phyloP scores from a whole-genome alignment of 2,329 filamentous ascomycete species.

The Epichloe elymi region DNA sequence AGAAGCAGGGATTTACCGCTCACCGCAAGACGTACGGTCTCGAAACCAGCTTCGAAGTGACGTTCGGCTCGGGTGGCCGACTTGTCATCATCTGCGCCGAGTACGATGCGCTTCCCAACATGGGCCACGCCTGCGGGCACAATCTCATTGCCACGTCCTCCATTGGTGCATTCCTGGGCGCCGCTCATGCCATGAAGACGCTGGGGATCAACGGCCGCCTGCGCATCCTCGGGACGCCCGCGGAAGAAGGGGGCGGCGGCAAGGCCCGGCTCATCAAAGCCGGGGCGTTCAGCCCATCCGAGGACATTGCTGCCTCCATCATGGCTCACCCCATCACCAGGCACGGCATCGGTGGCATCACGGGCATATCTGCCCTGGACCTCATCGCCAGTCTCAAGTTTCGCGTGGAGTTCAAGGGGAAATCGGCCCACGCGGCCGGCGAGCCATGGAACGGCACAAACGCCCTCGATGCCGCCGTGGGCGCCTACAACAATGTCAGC shows the following conservation, averaged over 20 bases:
- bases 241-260: slow-evolving; percentile 29
- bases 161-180: slow-evolving; percentile 25
- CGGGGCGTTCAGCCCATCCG: slow-evolving; percentile 11
- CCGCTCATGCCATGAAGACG: slow-evolving; percentile 18
- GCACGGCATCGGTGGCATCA: neutral
- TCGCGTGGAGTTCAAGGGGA: slow-evolving; percentile 21
- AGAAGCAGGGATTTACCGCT: slow-evolving; percentile 12
- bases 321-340: slow-evolving; percentile 15
- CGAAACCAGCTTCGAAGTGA: slow-evolving; percentile 20
- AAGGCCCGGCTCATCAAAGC: slow-evolving; percentile 16
- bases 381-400: slow-evolving; percentile 5
- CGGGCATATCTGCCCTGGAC: slow-evolving; percentile 1
- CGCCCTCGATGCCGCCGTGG: slow-evolving; percentile 24
- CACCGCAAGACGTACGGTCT: slow-evolving; percentile 20
- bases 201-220: slow-evolving; percentile 20
- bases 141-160: slow-evolving; percentile 30
- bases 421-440: slow-evolving; percentile 21
- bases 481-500: slow-evolving; percentile 22
- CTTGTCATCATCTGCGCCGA: slow-evolving; percentile 23
- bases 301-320: slow-evolving; percentile 13
- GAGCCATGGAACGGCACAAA: slow-evolving; percentile 25
- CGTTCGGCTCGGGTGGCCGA: slow-evolving; percentile 15
- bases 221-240: slow-evolving; percentile 27
- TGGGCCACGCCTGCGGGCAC: slow-evolving; percentile 33
- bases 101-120: slow-evolving; percentile 32